These are phyloP conservation scores for Closterium sp. DNA, from an alignment of 139 green algal genomes.

Conservation along the genomic window DNA sequence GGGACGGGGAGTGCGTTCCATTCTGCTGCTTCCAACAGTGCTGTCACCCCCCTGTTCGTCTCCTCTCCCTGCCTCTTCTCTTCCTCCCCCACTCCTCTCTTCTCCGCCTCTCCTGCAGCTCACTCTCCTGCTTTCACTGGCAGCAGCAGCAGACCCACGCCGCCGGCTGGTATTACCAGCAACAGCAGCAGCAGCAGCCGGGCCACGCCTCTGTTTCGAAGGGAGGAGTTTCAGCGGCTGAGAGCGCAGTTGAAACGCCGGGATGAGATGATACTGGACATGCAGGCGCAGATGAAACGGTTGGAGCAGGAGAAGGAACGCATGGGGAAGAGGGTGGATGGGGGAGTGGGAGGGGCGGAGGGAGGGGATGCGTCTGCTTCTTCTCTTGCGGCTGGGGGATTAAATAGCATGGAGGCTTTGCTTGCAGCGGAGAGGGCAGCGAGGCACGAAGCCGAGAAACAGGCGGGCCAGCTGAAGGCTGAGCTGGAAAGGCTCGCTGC, in stretches of 20 bases:
- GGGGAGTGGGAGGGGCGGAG: background rate
- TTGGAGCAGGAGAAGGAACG: background rate
- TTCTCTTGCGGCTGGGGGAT: background rate
- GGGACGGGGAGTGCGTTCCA: background rate
- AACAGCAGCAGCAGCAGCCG: background rate
- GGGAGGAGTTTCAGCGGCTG: background rate
- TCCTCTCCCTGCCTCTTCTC: background rate
- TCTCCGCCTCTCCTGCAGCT: background rate
- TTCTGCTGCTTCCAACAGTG: background rate
- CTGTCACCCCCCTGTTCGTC: background rate
- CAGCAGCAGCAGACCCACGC: background rate
- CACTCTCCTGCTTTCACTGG: background rate
- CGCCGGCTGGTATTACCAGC: no score
- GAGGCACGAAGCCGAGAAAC: background rate
- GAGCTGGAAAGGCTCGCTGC: background rate
- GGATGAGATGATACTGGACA: conserved; percentile 13
- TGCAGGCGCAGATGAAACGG: conserved; percentile 13
- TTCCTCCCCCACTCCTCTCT: background rate
- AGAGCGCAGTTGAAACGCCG: conserved; percentile 5
- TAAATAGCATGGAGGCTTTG: background rate
- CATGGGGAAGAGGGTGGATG: background rate
- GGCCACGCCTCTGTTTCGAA: background rate
- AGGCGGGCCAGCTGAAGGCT: background rate
- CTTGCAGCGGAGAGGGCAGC: background rate
- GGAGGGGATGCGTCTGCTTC: background rate